Conservation (phyloP, 148 eudicot species). For the Euryodendron excelsum region DNA sequence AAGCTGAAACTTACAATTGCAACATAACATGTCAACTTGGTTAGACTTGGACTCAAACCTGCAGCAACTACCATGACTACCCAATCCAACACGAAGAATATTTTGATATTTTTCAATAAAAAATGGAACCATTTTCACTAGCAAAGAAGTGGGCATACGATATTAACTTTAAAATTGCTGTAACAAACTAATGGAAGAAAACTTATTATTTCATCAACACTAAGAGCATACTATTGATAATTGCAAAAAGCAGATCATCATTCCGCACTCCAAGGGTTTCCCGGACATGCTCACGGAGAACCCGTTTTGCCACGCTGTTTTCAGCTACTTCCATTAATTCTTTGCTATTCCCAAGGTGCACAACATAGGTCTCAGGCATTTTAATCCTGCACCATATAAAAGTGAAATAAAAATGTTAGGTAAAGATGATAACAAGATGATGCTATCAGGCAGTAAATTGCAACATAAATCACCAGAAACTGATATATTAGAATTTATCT, state of each 20-base stretch:
- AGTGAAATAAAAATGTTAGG: constrained; percentile 6
- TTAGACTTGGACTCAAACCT: neutral
- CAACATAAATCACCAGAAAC: neutral
- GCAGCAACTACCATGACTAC: neutral
- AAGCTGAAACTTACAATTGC: neutral
- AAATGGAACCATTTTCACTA: neutral
- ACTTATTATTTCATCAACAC: neutral
- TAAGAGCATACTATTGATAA: constrained; percentile 69
- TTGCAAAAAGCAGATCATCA: constrained; percentile 79
- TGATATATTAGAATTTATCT: neutral
- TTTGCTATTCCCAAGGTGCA: constrained; percentile 95
- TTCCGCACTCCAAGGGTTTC: constrained; percentile 79
- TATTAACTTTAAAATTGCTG: neutral
- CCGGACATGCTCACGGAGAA: constrained; percentile 79
- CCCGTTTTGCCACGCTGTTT: constrained; percentile 70
- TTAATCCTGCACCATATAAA: constrained; percentile 51
- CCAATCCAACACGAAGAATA: neutral
- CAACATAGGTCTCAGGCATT: constrained; percentile 90
- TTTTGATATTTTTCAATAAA: neutral
- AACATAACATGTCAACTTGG: neutral
- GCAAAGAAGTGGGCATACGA: neutral
- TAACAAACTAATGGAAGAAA: neutral
- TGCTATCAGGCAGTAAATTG: neutral
- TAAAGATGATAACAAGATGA: neutral
- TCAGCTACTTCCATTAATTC: constrained; percentile 92